Base-by-base conservation (phyloP, 345 rosid species). In the Dipteronia dyeriana region DNA sequence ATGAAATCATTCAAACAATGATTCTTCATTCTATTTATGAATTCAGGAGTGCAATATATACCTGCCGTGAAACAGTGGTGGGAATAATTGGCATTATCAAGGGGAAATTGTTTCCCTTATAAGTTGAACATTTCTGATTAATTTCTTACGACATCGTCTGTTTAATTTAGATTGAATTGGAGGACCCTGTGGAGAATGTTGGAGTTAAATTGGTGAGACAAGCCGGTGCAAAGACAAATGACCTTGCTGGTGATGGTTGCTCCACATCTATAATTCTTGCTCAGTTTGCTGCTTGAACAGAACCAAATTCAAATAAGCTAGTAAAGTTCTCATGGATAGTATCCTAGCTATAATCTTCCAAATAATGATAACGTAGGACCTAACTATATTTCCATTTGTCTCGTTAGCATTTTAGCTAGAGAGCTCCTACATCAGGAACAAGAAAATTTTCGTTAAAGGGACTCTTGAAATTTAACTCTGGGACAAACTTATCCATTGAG, bases 131-230 rank as follows among this genome's bases (percentile, higher is more conserved):
- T 76, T 43, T 74, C 8, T 79, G 63, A 47, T 63, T 41, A 34
- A 67, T 59, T 25, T 25, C n/a, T 29, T 67, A 10, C 23, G 22
- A 9, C 47, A 3, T 78, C 54, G 19, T 34, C 65, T 75, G 74
- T 78, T 25, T 71, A 67, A 9, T 80, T 66, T 83, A 92, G 99
- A 91, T 95, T 86, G 99, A 90, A 75, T 83, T 93, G 84, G 99
- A 91, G 80, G 98, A 93, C 39, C 92, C 99, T 2, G 64, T 95
- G 79, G 99, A 91, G 88, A 93, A 95, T 84, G 94, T 95, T 83
- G 99, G 99, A 77, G 98, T 93, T 69, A 95, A 93, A 81, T 82
- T 95, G 89, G 95, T 93, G 83, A 93, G 99, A 82, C 99, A 93
- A 87, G 96, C 99, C 8, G 99, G 98, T 78, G 97, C 98, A 23